Evolutionary conservation across 805 yeast genomes (phyloP).

Genomic region (Nakazawaea molendinolei): DNA sequence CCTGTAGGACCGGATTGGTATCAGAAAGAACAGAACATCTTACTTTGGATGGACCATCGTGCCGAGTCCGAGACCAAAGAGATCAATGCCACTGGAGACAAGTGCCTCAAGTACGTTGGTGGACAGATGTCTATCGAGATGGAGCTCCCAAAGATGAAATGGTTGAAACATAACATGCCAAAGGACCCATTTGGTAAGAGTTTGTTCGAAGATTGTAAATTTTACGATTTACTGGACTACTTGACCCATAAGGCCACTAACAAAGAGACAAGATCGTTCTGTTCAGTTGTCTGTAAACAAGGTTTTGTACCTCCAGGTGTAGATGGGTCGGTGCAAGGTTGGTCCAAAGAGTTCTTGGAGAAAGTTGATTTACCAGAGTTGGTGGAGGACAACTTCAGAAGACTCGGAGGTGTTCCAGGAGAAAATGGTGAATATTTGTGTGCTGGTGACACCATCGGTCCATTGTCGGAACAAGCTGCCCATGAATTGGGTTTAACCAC

Average conservation of each 20-base stretch:
- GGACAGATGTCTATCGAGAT: slow-evolving; percentile 97
- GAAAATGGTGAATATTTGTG: slow-evolving; percentile 65
- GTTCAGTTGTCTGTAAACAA: slow-evolving; percentile 93
- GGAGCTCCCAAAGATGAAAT: slow-evolving; percentile 95
- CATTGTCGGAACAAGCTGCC: slow-evolving; percentile 61
- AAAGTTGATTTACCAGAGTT: slow-evolving; percentile 71
- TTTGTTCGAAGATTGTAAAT: slow-evolving; percentile 54
- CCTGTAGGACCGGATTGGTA: slow-evolving; percentile 90
- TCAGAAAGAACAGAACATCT: slow-evolving; percentile 70
- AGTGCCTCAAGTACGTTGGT: slow-evolving; percentile 85
- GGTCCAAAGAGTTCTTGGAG: slow-evolving; percentile 77
- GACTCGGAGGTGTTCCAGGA: slow-evolving; percentile 79
- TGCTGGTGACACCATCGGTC: slow-evolving; percentile 89
- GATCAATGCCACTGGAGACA: slow-evolving; percentile 77
- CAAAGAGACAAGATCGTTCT: slow-evolving; percentile 77
- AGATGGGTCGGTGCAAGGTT: slow-evolving; percentile 78
- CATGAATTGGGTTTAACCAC: slow-evolving; percentile 77
- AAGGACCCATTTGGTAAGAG: slow-evolving; percentile 30
- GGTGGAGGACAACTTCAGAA: slow-evolving; percentile 64
- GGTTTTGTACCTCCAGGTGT: slow-evolving; percentile 92
- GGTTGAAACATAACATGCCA: slow-evolving; percentile 87
- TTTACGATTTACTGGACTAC: slow-evolving; percentile 89
- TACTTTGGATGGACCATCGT: slow-evolving; percentile 98
- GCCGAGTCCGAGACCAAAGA: slow-evolving; percentile 74
- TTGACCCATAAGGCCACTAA: slow-evolving; percentile 90